Conservation (phyloP, 805 yeast genomes). For the Kazachstania taianensis region DNA sequence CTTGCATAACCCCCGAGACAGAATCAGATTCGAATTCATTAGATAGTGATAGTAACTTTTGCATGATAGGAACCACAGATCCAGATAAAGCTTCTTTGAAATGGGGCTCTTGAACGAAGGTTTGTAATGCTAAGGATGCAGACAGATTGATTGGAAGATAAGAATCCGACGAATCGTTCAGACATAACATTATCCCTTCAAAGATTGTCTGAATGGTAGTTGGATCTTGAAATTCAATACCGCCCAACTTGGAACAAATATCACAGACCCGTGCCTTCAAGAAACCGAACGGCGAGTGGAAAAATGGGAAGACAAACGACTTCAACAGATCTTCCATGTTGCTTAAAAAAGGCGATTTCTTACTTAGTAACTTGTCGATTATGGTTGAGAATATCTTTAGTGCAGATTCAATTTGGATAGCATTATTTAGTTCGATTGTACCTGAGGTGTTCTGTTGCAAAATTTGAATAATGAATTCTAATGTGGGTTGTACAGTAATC, state of each 20-base stretch:
- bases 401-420: slow-evolving; percentile 67
- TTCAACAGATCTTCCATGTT: slow-evolving; percentile 65
- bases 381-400: slow-evolving; percentile 70
- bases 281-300: slow-evolving; percentile 51
- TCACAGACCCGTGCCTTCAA: slow-evolving; percentile 70
- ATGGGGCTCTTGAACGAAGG: slow-evolving; percentile 52
- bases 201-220: slow-evolving; percentile 32
- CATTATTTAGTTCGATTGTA: slow-evolving; percentile 35
- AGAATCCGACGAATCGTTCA: slow-evolving; percentile 33
- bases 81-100: slow-evolving; percentile 60
- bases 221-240: slow-evolving; percentile 39
- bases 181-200: slow-evolving; percentile 36
- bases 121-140: slow-evolving; percentile 78
- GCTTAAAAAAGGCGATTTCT: slow-evolving; percentile 44
- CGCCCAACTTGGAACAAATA: slow-evolving; percentile 54
- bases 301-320: slow-evolving; percentile 59
- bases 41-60: slow-evolving; percentile 60
- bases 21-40: slow-evolving; percentile 81
- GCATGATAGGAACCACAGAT: slow-evolving; percentile 74
- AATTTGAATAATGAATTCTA: slow-evolving; percentile 47
- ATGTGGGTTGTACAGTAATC: slow-evolving; percentile 47
- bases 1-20: slow-evolving; percentile 86
- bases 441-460: slow-evolving; percentile 26
- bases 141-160: slow-evolving; percentile 70
- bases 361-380: slow-evolving; percentile 44